These are phyloP conservation scores for Epichloe hybrida DNA, from an alignment of 2,329 filamentous ascomycete species.

Conservation along the genomic window DNA sequence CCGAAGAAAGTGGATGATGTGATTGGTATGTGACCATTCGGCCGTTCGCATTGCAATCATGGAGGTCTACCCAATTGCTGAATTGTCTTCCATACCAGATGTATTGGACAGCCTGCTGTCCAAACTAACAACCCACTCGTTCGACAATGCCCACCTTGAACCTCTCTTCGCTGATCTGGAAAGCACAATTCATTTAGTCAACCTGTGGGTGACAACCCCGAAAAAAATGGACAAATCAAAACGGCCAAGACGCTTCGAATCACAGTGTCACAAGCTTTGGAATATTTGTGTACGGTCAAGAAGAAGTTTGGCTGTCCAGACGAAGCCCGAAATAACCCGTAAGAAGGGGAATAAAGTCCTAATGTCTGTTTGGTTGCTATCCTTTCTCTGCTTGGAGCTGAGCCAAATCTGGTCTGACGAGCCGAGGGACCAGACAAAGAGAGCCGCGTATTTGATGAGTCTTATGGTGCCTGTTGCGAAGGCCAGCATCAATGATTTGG, in stretches of 20 bases:
- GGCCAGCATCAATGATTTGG: constrained; percentile 31
- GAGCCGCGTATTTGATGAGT: constrained; percentile 46
- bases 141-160: constrained; percentile 28
- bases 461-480: constrained; percentile 54
- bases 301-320: constrained; percentile 12
- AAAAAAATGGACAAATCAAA: not conserved
- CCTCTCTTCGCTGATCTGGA: constrained; percentile 18
- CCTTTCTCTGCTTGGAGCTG: constrained; percentile 54
- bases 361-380: constrained; percentile 34
- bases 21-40: not conserved
- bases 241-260: constrained; percentile 33
- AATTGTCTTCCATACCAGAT: constrained; percentile 9
- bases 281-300: constrained; percentile 47
- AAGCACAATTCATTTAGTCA: constrained; percentile 14
- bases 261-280: constrained; percentile 47
- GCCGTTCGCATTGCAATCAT: not conserved
- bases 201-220: constrained; percentile 3
- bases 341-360: constrained; percentile 18
- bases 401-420: constrained; percentile 25
- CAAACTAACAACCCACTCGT: constrained; percentile 8
- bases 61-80: not conserved
- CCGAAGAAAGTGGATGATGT: constrained; percentile 1
- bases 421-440: constrained; percentile 15
- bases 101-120: constrained; percentile 15
- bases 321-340: constrained; percentile 6